These are phyloP conservation scores for Cornus suecica DNA, from an alignment of 148 eudicot genomes.

Conservation along the genomic window DNA sequence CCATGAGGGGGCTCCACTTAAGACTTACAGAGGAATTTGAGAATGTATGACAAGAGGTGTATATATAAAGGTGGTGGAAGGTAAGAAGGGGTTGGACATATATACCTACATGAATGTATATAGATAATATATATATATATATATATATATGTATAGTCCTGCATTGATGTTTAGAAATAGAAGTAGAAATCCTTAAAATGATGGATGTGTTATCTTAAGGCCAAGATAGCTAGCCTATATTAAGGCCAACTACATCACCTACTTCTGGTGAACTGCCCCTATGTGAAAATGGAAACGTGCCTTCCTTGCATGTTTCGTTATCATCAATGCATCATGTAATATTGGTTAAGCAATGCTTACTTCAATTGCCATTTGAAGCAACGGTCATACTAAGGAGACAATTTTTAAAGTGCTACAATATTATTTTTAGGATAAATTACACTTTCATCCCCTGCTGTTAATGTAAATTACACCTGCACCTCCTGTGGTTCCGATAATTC, in stretches of 20 bases:
- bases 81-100: slow-evolving; percentile 15
- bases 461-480: too few relatives aligned
- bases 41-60: slow-evolving; percentile 5
- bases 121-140: neutral
- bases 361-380: too few relatives aligned
- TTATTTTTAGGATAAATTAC: too few relatives aligned
- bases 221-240: neutral
- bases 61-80: slow-evolving; percentile 11
- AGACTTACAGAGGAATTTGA: neutral
- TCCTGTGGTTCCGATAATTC: too few relatives aligned
- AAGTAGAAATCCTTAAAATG: neutral
- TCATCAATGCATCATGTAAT: slow-evolving; percentile 18
- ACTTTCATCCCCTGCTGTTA: too few relatives aligned
- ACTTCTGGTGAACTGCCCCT: slow-evolving; percentile 55
- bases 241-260: slow-evolving; percentile 46
- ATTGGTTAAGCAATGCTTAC: neutral
- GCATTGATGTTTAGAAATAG: neutral
- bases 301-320: slow-evolving; percentile 1
- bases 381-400: too few relatives aligned
- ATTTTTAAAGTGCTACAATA: too few relatives aligned
- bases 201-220: too few relatives aligned
- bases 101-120: neutral
- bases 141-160: neutral
- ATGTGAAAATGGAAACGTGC: slow-evolving; percentile 6
- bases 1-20: slow-evolving; percentile 6